Evolutionary conservation across 2,329 filamentous ascomycete genomes (phyloP).

Genomic region (Rhexocercosporidium sp.): DNA sequence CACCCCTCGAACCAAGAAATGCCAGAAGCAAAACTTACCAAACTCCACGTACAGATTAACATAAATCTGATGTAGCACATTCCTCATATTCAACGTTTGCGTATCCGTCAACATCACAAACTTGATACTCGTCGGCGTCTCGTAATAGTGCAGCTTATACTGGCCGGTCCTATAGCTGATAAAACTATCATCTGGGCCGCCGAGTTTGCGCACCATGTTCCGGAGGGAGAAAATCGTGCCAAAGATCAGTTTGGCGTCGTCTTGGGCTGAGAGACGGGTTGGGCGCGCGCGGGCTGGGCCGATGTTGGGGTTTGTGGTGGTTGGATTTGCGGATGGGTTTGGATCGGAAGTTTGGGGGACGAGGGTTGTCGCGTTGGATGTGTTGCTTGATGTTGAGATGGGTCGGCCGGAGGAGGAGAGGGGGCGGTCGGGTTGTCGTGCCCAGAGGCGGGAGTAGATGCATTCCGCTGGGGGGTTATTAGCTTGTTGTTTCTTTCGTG

Average conservation of each 20-base stretch:
- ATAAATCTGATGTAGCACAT: conserved; percentile 97
- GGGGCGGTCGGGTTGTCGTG: conserved; percentile 42
- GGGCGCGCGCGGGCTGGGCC: conserved; percentile 40
- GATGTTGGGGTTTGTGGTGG: conserved; percentile 44
- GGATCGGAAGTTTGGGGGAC: background rate
- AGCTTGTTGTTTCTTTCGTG: conserved; percentile 1
- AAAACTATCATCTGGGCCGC: conserved; percentile 92
- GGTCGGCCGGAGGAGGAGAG: conserved; percentile 48
- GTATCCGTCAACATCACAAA: conserved; percentile 97
- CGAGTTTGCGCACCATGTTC: conserved; percentile 95
- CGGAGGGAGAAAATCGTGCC: conserved; percentile 95
- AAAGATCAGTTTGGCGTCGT: conserved; percentile 97
- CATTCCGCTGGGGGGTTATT: conserved; percentile 75
- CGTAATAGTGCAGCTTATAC: conserved; percentile 99
- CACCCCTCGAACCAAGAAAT: background rate
- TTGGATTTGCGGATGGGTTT: conserved; percentile 6
- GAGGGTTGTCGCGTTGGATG: conserved; percentile 24
- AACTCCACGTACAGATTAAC: conserved; percentile 98
- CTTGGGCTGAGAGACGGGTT: conserved; percentile 56
- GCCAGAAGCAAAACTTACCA: conserved; percentile 55
- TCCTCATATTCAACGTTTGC: conserved; percentile 85
- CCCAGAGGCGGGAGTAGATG: conserved; percentile 91
- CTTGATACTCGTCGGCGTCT: conserved; percentile 93
- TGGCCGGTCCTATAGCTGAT: conserved; percentile 91
- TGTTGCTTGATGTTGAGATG: conserved; percentile 51